Conservation (phyloP, 1,139 yeast species). For the Arxiozyma heterogenica region DNA sequence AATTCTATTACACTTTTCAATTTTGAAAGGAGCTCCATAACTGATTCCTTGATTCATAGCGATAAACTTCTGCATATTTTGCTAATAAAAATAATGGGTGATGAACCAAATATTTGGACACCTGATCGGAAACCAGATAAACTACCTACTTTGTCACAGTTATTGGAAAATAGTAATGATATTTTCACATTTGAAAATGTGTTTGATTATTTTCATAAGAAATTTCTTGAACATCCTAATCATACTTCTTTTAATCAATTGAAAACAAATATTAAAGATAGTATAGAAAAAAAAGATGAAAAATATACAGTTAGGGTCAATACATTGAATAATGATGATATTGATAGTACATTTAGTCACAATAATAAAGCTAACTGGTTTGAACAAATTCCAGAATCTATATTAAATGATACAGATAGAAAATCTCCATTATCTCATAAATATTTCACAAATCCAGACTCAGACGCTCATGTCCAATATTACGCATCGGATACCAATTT, state of each 20-base stretch:
- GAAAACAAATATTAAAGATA: conserved; percentile 3
- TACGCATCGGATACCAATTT: conserved; percentile 63
- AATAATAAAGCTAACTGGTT: conserved; percentile 9
- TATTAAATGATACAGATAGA: conserved; percentile 17
- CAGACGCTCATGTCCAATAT: conserved; percentile 73
- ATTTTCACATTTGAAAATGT: conserved; percentile 26
- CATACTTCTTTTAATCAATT: not conserved
- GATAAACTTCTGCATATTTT: conserved; percentile 56
- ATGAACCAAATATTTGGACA: conserved; percentile 59
- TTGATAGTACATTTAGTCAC: conserved; percentile 25
- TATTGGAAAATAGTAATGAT: conserved; percentile 29
- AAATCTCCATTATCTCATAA: conserved; percentile 66
- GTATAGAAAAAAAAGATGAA: not conserved
- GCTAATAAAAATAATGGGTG: conserved; percentile 58
- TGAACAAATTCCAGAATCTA: conserved; percentile 10
- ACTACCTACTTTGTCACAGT: conserved; percentile 31
- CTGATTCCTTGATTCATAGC: conserved; percentile 59
- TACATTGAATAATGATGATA: not conserved
- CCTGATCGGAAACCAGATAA: conserved; percentile 41
- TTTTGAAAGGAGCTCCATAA: conserved; percentile 55
- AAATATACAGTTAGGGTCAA: not conserved
- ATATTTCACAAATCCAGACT: conserved; percentile 81
- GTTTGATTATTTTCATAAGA: conserved; percentile 5
- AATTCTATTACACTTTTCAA: conserved; percentile 65
- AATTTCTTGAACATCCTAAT: not conserved